Base-by-base conservation (phyloP, 2,329 filamentous ascomycete genomes). In the Trichoderma oligosporum region DNA sequence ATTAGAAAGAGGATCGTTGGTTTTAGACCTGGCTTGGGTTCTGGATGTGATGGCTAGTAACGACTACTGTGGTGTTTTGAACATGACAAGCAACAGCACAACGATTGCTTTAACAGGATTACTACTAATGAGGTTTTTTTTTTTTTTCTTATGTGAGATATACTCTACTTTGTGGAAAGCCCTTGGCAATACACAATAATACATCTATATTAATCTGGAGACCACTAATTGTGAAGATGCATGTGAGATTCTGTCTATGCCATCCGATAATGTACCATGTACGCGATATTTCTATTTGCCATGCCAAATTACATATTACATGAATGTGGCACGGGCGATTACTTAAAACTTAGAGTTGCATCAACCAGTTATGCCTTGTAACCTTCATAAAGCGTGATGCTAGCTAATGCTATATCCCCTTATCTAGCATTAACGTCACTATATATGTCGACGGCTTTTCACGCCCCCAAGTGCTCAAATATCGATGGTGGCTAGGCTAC, bases 401-500 rank as follows among this genome's bases (percentile, higher is more conserved):
- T 25, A 35, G 49, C 7, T 29, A 44, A 44, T 53, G n/a, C 42
- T 24, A 25, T 22, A 53, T 25, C 27, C 20, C 4, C 18, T 27
- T 25, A 25, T 53, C 29, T 16, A 31, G 8, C 29, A 16, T 44
- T n/a, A n/a, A n/a, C 20, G 27, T 14, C 29, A 41, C 9, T 35
- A 27, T 35, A 16, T n/a, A 29, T 16, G 5, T 18, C 27, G n/a
- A 16, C 7, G 35, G 44, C 16, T 29, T 39, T 39, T 18, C 27
- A 33, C 18, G 14, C 14, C 41, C 42, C 11, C 12, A 27, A 39
- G 29, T 38, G 31, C 36, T 20, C 9, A 55, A 27, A 12, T 14
- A 2, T 45, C 20, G 6, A 46, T 55, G 18, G n/a, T 47, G 14
- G 56, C 57, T 16, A 72, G 74, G 7, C 65, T 67, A 20, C 66